These are phyloP conservation scores for Gossypioides kirkii DNA, from an alignment of 345 rosid genomes.

Conservation along the genomic window DNA sequence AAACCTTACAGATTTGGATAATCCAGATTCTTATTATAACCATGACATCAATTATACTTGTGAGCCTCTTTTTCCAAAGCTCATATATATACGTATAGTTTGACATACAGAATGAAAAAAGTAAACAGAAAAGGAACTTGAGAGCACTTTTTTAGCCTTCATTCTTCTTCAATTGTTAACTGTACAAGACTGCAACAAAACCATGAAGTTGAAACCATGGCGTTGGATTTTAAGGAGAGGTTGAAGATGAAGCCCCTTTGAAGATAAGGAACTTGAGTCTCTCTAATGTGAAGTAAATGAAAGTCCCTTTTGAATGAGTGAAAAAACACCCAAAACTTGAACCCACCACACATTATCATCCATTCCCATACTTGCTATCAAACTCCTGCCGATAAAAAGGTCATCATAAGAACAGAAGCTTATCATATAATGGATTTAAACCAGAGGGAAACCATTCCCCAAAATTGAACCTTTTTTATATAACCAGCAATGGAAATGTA, in stretches of 20 bases:
- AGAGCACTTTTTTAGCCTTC: too few species aligned
- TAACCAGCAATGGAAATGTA: constrained; percentile 58
- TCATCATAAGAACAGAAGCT: background rate
- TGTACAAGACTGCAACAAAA: background rate
- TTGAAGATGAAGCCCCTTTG: constrained; percentile 53
- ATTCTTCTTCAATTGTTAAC: background rate
- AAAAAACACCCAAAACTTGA: constrained; percentile 72
- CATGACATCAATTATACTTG: background rate
- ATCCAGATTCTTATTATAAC: background rate
- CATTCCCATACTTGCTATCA: constrained; percentile 54
- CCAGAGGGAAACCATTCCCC: background rate
- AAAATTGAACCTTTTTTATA: constrained; percentile 50
- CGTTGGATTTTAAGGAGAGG: constrained; percentile 1
- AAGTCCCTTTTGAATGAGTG: constrained; percentile 68
- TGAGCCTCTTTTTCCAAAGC: too few species aligned
- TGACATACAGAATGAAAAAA: background rate
- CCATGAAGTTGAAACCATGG: constrained; percentile 8
- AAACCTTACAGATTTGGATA: too few species aligned
- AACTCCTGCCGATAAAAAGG: constrained; percentile 40
- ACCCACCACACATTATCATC: constrained; percentile 29
- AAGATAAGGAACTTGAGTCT: constrained; percentile 65
- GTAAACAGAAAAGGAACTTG: background rate
- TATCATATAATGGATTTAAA: too few species aligned
- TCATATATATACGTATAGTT: too few species aligned
- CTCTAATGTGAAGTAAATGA: constrained; percentile 66